A percentile compares a stretch with the other conserved stretches of the same genome.
These are phyloP conservation scores for Schoenoplectus tabernaemontani DNA, from an alignment of 202 grass and related monocot species.

Conservation along the genomic window DNA sequence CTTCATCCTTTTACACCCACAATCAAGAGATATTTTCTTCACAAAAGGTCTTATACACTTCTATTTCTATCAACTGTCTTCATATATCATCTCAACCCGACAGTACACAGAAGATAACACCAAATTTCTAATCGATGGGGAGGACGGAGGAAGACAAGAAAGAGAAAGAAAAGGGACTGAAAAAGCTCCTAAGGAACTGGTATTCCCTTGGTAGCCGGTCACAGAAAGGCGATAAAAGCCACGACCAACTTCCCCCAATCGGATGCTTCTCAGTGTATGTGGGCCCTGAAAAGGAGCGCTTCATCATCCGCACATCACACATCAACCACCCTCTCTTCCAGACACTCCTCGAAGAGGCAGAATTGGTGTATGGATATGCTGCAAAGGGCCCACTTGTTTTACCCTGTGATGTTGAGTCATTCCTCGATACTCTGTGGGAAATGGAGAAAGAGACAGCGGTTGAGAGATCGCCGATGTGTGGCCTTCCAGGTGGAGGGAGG, in stretches of 20 bases:
- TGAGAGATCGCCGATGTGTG: slow-evolving; percentile 31
- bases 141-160: neutral
- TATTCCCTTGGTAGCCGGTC: neutral
- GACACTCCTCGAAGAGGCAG: slow-evolving; percentile 60
- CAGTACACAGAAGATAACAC: neutral
- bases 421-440: slow-evolving; percentile 45
- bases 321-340: slow-evolving; percentile 56
- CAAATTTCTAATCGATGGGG: neutral
- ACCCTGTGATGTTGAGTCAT: slow-evolving; percentile 50
- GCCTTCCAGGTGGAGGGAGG: neutral
- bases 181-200: slow-evolving; percentile 14
- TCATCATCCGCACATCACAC: slow-evolving; percentile 42
- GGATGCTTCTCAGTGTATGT: slow-evolving; percentile 76
- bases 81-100: neutral
- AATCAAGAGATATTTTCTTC: neutral
- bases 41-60: neutral
- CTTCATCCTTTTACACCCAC: neutral
- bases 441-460: slow-evolving; percentile 24
- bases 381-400: slow-evolving; percentile 47
- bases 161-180: slow-evolving; percentile 1
- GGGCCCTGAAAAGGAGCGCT: slow-evolving; percentile 44
- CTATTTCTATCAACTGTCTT: neutral
- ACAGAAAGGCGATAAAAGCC: neutral
- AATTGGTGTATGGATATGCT: slow-evolving; percentile 52
- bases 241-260: slow-evolving; percentile 13